A percentile compares a stretch with the other conserved stretches of the same genome.
Evolutionary conservation across 1,284 basidiomycete genomes (phyloP).

Genomic region (Sutorius eximius): DNA sequence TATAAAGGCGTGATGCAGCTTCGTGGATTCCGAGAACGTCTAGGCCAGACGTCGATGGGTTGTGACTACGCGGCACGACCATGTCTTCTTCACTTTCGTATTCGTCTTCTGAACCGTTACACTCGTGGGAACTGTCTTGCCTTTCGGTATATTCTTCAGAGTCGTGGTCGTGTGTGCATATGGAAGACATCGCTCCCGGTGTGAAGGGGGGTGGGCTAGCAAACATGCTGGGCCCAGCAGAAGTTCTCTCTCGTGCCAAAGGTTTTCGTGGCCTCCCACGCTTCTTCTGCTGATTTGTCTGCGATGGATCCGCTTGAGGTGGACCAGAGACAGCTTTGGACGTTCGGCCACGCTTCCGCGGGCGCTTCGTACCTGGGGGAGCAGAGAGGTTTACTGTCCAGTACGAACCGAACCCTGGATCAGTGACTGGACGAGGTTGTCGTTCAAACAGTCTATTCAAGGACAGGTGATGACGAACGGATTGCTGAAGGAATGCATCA

Average conservation of each 20-base stretch:
- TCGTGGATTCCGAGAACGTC: slow-evolving; percentile 34
- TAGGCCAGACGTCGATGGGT: slow-evolving; percentile 36
- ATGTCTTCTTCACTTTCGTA: slow-evolving; percentile 66
- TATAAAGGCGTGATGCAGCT: slow-evolving; percentile 29
- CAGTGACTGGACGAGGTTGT: slow-evolving; percentile 73
- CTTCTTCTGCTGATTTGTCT: slow-evolving; percentile 36
- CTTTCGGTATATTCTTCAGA: slow-evolving; percentile 35
- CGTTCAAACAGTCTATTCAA: slow-evolving; percentile 77
- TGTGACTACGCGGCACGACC: slow-evolving; percentile 45
- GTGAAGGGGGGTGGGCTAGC: slow-evolving; percentile 11
- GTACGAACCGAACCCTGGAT: slow-evolving; percentile 80
- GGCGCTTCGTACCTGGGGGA: slow-evolving; percentile 78
- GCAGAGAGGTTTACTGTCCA: slow-evolving; percentile 80
- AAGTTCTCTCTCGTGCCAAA: slow-evolving; percentile 4
- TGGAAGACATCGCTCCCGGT: slow-evolving; percentile 15
- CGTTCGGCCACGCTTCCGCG: slow-evolving; percentile 71
- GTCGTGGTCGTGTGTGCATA: slow-evolving; percentile 16
- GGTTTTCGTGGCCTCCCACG: slow-evolving; percentile 51
- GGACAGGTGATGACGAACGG: slow-evolving; percentile 77
- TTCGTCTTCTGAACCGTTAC: slow-evolving; percentile 42
- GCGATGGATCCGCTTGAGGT: slow-evolving; percentile 19
- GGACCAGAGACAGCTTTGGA: slow-evolving; percentile 44
- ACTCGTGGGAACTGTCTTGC: slow-evolving; percentile 36
- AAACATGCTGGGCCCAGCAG: slow-evolving; percentile 5
- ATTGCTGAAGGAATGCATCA: slow-evolving; percentile 56